Conservation (phyloP, 2,329 filamentous ascomycete genomes). For the Trichoderma semiorbis region DNA sequence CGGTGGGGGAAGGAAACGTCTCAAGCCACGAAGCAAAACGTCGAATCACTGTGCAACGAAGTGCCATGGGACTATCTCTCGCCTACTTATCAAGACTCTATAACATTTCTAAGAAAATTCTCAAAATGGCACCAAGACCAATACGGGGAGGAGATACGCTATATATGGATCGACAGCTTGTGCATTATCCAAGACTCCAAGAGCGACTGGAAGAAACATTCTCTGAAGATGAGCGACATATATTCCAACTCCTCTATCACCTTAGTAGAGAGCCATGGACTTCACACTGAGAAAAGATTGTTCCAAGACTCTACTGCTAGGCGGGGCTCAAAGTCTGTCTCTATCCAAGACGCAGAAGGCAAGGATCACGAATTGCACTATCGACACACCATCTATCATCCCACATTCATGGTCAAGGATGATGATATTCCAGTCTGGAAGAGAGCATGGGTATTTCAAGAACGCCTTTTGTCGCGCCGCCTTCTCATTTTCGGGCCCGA, state of each 20-base stretch:
- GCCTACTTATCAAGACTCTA: slow-evolving; percentile 15
- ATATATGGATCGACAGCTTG: slow-evolving; percentile 17
- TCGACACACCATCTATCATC: slow-evolving; percentile 3
- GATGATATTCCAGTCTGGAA: slow-evolving; percentile 2
- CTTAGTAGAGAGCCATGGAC: neutral
- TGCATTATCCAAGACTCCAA: slow-evolving; percentile 14
- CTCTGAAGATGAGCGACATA: slow-evolving; percentile 11
- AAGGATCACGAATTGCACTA: neutral
- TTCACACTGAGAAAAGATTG: neutral
- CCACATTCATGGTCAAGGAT: slow-evolving; percentile 1
- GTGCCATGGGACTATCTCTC: slow-evolving; percentile 17
- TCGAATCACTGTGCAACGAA: neutral
- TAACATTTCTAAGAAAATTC: slow-evolving; percentile 13
- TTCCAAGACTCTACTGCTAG: neutral
- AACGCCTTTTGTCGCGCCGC: slow-evolving; percentile 9
- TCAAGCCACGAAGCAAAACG: neutral
- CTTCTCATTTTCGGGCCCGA: slow-evolving; percentile 14
- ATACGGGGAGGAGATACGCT: slow-evolving; percentile 8
- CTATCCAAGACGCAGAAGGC: neutral
- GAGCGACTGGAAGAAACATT: slow-evolving; percentile 8
- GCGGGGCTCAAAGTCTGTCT: neutral
- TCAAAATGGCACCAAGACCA: slow-evolving; percentile 11
- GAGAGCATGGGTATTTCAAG: slow-evolving; percentile 15
- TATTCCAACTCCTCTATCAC: slow-evolving; percentile 13
- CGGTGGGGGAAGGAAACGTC: slow-evolving; percentile 8